Conservation (phyloP, 495 filamentous ascomycete species). For the Aspergillus heteromorphus region DNA sequence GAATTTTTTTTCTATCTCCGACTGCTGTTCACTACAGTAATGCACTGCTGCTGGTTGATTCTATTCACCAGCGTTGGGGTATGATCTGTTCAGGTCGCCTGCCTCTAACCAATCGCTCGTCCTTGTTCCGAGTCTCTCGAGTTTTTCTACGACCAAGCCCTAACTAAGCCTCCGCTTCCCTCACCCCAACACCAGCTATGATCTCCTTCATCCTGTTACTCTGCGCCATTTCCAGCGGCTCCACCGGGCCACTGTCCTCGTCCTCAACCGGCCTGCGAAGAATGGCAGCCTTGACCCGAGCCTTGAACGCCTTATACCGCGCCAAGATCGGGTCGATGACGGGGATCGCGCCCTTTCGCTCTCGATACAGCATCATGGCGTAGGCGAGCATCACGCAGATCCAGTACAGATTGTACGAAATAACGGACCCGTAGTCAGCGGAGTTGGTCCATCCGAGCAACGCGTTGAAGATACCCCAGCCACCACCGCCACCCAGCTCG, state of each 20-base stretch:
- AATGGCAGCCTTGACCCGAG: slow-evolving; percentile 17
- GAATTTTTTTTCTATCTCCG: no score
- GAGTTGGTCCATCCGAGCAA: slow-evolving; percentile 81
- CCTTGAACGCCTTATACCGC: slow-evolving; percentile 11
- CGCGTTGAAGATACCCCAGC: slow-evolving; percentile 90
- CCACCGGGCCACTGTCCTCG: not conserved
- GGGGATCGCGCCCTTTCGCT: slow-evolving; percentile 19
- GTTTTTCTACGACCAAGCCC: not conserved
- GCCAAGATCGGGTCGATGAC: slow-evolving; percentile 19
- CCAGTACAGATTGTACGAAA: slow-evolving; percentile 87
- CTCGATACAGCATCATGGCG: slow-evolving; percentile 21
- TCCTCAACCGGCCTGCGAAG: slow-evolving; percentile 13
- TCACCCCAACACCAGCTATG: not conserved
- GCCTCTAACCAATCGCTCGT: no score
- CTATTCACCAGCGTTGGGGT: no score
- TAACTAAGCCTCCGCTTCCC: not conserved
- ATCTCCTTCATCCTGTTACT: not conserved
- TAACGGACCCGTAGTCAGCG: slow-evolving; percentile 71
- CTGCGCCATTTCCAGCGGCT: not conserved
- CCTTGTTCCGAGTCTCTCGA: no score
- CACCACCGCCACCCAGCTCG: slow-evolving; percentile 61
- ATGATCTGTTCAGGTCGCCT: no score
- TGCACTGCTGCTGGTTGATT: no score
- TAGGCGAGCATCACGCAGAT: slow-evolving; percentile 38
- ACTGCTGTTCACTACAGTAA: no score